Evolutionary conservation across 805 yeast species (phyloP).

Genomic region (Kodamaea lidongshanica): DNA sequence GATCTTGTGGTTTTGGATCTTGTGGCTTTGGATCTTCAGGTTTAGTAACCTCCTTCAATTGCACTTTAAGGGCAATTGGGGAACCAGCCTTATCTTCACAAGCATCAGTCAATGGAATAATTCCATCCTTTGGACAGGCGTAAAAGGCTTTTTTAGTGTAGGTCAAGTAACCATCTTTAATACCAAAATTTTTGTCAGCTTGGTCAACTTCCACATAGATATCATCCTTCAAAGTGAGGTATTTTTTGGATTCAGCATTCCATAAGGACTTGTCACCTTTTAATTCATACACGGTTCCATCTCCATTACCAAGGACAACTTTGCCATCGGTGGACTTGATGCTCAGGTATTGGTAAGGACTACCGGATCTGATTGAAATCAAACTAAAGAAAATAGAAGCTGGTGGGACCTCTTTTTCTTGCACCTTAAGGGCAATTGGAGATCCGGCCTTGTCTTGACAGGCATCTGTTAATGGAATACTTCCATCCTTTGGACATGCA

Average conservation of each 20-base stretch:
- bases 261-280: constrained; percentile 19
- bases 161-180: constrained; percentile 13
- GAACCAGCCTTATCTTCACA: constrained; percentile 7
- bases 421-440: constrained; percentile 3
- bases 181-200: constrained; percentile 9
- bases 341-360: constrained; percentile 22
- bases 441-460: constrained; percentile 1
- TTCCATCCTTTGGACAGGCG: constrained; percentile 9
- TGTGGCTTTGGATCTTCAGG: constrained; percentile 7
- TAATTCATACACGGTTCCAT: constrained; percentile 14
- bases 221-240: constrained; percentile 10
- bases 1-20: constrained; percentile 4
- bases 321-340: too few species aligned
- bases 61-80: constrained; percentile 9
- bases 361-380: constrained; percentile 20
- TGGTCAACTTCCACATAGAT: constrained; percentile 4
- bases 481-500: constrained; percentile 10
- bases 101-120: constrained; percentile 1
- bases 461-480: constrained; percentile 8
- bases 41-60: too few species aligned
- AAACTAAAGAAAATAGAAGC: not conserved
- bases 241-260: constrained; percentile 14
- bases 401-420: too few species aligned
- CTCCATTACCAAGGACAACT: constrained; percentile 11
- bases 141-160: constrained; percentile 8